Conservation (phyloP, 192 early-diverging fungal genomes). For the Entomortierella beljakovae region DNA sequence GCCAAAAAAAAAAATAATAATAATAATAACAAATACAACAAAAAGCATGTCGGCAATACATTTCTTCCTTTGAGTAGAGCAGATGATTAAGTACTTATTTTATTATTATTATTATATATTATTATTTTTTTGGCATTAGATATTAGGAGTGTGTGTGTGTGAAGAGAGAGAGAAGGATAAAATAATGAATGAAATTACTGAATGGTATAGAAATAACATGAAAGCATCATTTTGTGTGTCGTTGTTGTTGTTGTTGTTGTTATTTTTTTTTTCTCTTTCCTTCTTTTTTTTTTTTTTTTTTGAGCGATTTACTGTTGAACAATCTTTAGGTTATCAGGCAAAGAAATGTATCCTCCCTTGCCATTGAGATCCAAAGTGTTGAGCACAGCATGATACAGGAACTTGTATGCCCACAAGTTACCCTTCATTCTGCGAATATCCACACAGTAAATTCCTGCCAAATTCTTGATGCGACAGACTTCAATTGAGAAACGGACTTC, state of each 20-base stretch:
- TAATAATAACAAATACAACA: neutral
- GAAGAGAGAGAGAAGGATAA: neutral
- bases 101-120: too few species aligned
- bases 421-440: slow-evolving; percentile 80
- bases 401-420: slow-evolving; percentile 85
- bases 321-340: slow-evolving; percentile 45
- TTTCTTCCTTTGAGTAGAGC: too few species aligned
- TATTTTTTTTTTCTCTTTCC: too few species aligned
- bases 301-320: slow-evolving; percentile 24
- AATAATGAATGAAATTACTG: neutral
- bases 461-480: slow-evolving; percentile 91
- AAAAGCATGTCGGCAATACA: too few species aligned
- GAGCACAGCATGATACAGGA: slow-evolving; percentile 72
- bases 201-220: slow-evolving; percentile 4
- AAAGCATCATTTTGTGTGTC: neutral
- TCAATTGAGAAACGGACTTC: slow-evolving; percentile 93
- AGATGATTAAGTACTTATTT: too few species aligned
- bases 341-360: slow-evolving; percentile 59
- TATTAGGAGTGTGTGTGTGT: too few species aligned
- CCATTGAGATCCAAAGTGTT: slow-evolving; percentile 59
- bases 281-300: too few species aligned
- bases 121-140: neutral
- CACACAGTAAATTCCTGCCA: slow-evolving; percentile 82
- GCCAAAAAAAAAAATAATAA: neutral
- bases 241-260: too few species aligned